Conservation (phyloP, 768 basidiomycete species). For the Holtermannia corniformis region DNA sequence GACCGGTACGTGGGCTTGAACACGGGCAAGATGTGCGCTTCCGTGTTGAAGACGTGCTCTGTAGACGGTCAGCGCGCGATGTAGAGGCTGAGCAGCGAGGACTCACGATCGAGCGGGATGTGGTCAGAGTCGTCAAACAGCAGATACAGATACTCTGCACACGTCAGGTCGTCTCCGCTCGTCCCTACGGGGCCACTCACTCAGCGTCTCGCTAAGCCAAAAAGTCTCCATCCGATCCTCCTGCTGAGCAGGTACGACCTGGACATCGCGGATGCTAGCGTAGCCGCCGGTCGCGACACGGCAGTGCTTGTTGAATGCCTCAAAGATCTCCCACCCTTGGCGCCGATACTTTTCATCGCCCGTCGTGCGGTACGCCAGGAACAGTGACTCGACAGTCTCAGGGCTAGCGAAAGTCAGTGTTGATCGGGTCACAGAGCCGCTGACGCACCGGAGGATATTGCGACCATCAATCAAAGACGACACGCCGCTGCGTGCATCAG, state of each 20-base stretch:
- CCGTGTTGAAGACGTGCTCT: constrained; percentile 90
- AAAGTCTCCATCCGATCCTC: constrained; percentile 97
- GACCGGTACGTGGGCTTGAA: constrained; percentile 49
- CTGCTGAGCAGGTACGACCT: constrained; percentile 55
- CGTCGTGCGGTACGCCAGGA: constrained; percentile 81
- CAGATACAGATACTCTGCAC: constrained; percentile 66
- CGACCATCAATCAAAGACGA: constrained; percentile 60
- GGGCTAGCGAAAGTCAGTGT: constrained; percentile 50
- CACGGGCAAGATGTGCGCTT: constrained; percentile 68
- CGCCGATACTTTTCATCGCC: constrained; percentile 71
- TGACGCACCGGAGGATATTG: constrained; percentile 70
- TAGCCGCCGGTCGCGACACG: constrained; percentile 70
- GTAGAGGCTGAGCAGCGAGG: not conserved
- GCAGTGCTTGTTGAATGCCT: constrained; percentile 77
- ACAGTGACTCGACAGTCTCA: constrained; percentile 89
- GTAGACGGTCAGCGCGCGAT: not conserved
- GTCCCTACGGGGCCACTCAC: constrained; percentile 9
- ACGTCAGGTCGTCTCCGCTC: not conserved
- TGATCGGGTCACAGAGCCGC: not conserved
- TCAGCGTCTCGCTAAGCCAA: constrained; percentile 53
- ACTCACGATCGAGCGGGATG: constrained; percentile 67
- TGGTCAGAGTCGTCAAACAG: constrained; percentile 65
- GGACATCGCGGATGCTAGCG: constrained; percentile 73
- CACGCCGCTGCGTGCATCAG: constrained; percentile 14
- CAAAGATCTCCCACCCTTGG: constrained; percentile 80